Evolutionary conservation across 495 filamentous ascomycete species (phyloP).

Genomic region (Aspergillus steynii): DNA sequence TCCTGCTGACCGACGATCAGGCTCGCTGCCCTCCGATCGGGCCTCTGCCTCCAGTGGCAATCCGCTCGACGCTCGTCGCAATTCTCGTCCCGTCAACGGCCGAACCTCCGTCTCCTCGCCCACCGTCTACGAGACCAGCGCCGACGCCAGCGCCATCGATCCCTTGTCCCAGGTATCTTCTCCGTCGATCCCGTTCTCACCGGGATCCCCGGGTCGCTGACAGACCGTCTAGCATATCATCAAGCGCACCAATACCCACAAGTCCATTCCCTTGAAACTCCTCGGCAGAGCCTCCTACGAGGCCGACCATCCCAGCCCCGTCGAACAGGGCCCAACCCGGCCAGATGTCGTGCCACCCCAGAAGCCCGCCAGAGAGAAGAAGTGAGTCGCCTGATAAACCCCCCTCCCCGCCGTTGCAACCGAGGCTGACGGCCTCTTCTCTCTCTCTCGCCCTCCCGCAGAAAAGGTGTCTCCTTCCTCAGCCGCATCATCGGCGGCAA

Average conservation of each 20-base stretch:
- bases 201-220: not conserved
- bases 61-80: constrained; percentile 34
- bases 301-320: constrained; percentile 41
- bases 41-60: constrained; percentile 39
- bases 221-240: constrained; percentile 65
- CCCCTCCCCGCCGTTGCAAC: not conserved
- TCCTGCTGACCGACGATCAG: constrained; percentile 18
- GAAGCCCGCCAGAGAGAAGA: constrained; percentile 63
- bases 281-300: constrained; percentile 57
- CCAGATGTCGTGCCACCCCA: constrained; percentile 44
- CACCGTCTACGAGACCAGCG: constrained; percentile 31
- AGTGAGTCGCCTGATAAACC: constrained; percentile 46
- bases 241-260: constrained; percentile 76
- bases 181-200: not conserved
- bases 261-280: constrained; percentile 65
- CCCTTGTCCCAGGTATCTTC: constrained; percentile 53
- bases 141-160: constrained; percentile 51
- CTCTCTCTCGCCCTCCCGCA: constrained; percentile 32
- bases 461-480: constrained; percentile 87
- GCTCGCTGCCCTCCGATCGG: constrained; percentile 34
- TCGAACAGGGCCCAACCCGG: constrained; percentile 36
- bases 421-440: constrained; percentile 1
- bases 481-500: constrained; percentile 83
- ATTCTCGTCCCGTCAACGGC: constrained; percentile 22
- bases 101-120: constrained; percentile 31